These are phyloP conservation scores for Ascobolus immersus DNA, from an alignment of 495 filamentous ascomycete genomes.

Conservation along the genomic window DNA sequence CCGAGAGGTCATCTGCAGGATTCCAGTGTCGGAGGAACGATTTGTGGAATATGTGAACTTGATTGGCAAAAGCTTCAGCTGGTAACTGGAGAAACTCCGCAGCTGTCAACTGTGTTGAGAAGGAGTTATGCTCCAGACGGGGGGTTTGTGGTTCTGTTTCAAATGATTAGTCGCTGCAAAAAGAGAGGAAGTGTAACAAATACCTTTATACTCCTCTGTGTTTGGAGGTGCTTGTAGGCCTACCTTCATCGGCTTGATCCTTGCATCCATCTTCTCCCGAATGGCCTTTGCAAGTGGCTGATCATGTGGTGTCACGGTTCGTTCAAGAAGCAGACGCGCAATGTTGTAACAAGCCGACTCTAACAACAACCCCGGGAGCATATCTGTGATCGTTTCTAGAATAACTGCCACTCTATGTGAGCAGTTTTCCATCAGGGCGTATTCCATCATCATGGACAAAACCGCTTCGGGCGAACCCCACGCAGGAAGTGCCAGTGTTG, in stretches of 20 bases:
- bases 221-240: too few species aligned
- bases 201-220: slow-evolving; percentile 4
- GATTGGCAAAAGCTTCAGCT: slow-evolving; percentile 13
- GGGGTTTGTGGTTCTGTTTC: slow-evolving; percentile 8
- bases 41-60: slow-evolving; percentile 16
- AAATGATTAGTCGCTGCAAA: not conserved
- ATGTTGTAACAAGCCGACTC: slow-evolving; percentile 16
- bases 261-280: slow-evolving; percentile 11
- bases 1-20: slow-evolving; percentile 15
- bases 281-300: slow-evolving; percentile 13
- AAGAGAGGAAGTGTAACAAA: slow-evolving; percentile 5
- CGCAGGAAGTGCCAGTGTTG: slow-evolving; percentile 13
- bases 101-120: slow-evolving; percentile 11
- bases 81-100: slow-evolving; percentile 15
- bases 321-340: slow-evolving; percentile 14
- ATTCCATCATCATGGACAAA: slow-evolving; percentile 13
- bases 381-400: slow-evolving; percentile 10
- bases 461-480: slow-evolving; percentile 15
- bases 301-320: slow-evolving; percentile 15
- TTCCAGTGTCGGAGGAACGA: slow-evolving; percentile 15
- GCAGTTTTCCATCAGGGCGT: slow-evolving; percentile 13
- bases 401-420: slow-evolving; percentile 14
- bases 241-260: slow-evolving; percentile 9
- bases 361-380: slow-evolving; percentile 13
- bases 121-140: slow-evolving; percentile 8